Base-by-base conservation (phyloP, 768 basidiomycete genomes). In the Pleurotus ostreatus region DNA sequence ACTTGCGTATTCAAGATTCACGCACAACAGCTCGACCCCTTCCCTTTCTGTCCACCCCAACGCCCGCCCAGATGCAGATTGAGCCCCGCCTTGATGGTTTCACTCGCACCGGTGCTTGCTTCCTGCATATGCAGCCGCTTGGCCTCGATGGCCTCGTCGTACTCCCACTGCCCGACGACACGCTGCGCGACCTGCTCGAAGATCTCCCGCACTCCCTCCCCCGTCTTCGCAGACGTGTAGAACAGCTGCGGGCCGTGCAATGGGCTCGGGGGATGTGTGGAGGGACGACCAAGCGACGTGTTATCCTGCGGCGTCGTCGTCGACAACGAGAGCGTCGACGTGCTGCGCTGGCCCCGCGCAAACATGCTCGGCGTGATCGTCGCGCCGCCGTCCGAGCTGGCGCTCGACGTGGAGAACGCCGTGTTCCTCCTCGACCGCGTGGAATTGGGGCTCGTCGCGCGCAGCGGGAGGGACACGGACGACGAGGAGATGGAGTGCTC, bases 151-250 rank as follows among this genome's bases (percentile, higher is more conserved):
- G 72, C 71, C 55, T 87, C 88, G 55, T 89, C 86, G 63, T 82
- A 82, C 63, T 85, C 89, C 83, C 83, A 85, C 58, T 78, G 71
- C 59, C 66, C 63, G 37, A 84, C 76, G 7, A 92, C 86, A 23
- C 89, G 74, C 48, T 70, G 64, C 3, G 83, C 87, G 41, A 93
- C 75, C 62, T 91, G 91, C 65, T 82, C 86, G 63, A 92, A 93
- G n/a, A 90, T 84, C 1, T 84, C 85, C 1, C 65, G 49, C 0
- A 92, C 88, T 6, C 87, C 84, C 37, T 81, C 78, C 0, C 91
- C 91, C 3, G 87, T 89, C 69, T 89, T 89, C 2, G 91, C 89
- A 1, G 85, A 88, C 5, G 88, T 82, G 64, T 88, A 86, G 68
- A 91, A 89, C 9, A 91, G 70, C 66, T 75, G 81, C 0, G 88